Evolutionary conservation across 805 yeast species (phyloP), one percentile per base, ranked within the genome.

Genomic region (Cyberlindnera bimundalis): DNA sequence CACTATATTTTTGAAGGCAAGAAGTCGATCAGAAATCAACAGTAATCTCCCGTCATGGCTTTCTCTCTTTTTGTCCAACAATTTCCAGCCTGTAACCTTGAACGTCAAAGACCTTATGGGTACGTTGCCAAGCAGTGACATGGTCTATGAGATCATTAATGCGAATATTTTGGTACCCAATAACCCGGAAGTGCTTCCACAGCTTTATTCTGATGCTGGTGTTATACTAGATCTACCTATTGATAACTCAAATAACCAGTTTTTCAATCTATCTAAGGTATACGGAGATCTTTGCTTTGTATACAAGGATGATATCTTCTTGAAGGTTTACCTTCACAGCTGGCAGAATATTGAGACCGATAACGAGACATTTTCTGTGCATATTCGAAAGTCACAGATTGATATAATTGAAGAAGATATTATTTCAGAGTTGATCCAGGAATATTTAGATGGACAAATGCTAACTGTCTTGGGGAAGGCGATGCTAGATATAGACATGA

Each of bases 281-380:
- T 31, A 43, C 18, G 58, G 58, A 18, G 52, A 46, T 30, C 12
- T 46, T 5, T 36, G 42, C 25, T 29, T 54, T 21, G 5, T 39
- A 2, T 35, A 42, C 28, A 37, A 46, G 1, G 49, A 36, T 14
- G 33, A 45, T 2, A 32, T 38, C 14, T 34, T 52, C 15, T n/a
- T 45, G 26, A 46, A 46, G 28, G 33, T 53, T 2, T 42, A 46
- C 29, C 42, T 51, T 13, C 23, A 35, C n/a, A 46, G 47, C 21
- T 56, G 59, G 60, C 57, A 50, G 24, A 27, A 46, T 5, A 45
- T 50, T n/a, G 14, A n/a, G 3, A 51, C 58, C 0, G 14, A 38
- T 3, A 40, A 29, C 16, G 26, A 39, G 18, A 15, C 26, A 12
- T 21, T 44, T n/a, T 15, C 20, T 20, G 0, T 40, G 24, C 19